Conservation (phyloP, 2,329 filamentous ascomycete species). For the Verticillium zaregamsianum region DNA sequence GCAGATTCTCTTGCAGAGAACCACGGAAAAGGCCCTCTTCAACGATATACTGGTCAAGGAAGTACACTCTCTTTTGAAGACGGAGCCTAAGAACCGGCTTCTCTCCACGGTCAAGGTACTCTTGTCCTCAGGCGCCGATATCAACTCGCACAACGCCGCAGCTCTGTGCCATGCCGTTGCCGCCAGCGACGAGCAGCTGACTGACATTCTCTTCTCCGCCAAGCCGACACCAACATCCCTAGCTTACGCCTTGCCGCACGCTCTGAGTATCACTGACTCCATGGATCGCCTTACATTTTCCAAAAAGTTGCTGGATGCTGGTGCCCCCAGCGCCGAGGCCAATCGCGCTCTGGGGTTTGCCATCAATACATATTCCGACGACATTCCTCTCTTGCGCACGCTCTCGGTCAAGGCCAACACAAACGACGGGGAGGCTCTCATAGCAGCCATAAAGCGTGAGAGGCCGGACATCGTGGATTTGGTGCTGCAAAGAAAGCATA, state of each 20-base stretch:
- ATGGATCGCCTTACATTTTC: slow-evolving; percentile 49
- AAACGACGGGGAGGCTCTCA: slow-evolving; percentile 44
- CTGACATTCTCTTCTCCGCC: slow-evolving; percentile 43
- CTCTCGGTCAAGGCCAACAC: slow-evolving; percentile 44
- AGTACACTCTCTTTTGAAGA: slow-evolving; percentile 39
- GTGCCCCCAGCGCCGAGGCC: slow-evolving; percentile 41
- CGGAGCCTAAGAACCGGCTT: slow-evolving; percentile 29
- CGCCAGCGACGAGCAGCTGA: slow-evolving; percentile 37
- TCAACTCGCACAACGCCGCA: slow-evolving; percentile 48
- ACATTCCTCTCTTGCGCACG: slow-evolving; percentile 41
- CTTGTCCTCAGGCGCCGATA: slow-evolving; percentile 46
- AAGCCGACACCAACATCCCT: slow-evolving; percentile 39
- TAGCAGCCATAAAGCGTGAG: slow-evolving; percentile 40
- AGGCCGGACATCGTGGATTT: slow-evolving; percentile 41
- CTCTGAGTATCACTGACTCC: slow-evolving; percentile 44
- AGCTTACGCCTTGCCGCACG: slow-evolving; percentile 46
- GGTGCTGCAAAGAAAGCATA: slow-evolving; percentile 35
- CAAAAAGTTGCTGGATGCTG: slow-evolving; percentile 44
- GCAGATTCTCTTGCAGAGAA: slow-evolving; percentile 38
- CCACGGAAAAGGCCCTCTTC: slow-evolving; percentile 37
- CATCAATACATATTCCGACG: slow-evolving; percentile 41
- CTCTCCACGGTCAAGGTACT: slow-evolving; percentile 42
- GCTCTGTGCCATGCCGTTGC: slow-evolving; percentile 48
- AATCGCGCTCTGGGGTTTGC: slow-evolving; percentile 49
- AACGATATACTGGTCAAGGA: slow-evolving; percentile 45